Evolutionary conservation across 371 early-diverging fungal species (phyloP), one percentile per base, ranked within the genome.

Genomic region (Zychaea mexicana): DNA sequence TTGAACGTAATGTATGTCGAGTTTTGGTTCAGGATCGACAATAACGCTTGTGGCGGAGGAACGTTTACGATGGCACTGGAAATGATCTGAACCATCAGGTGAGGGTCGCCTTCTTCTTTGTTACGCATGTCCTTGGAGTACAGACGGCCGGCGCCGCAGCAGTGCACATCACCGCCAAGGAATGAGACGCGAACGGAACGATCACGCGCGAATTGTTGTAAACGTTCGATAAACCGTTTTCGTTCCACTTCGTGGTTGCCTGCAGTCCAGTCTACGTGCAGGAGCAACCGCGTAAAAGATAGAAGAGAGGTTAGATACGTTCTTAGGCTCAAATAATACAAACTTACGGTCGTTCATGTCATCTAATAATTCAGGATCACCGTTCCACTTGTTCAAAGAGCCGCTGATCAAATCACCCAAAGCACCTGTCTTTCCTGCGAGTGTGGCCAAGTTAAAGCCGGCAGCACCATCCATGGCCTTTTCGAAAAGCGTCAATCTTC

Each of bases 81-180:
- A 38, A 91, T 78, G 32, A 93, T 82, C 66, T 93, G 92, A 38
- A 84, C 80, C 92, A 93, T 93, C 30, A 89, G 68, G 32, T 84
- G 84, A 22, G 81, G 85, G 68, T 93, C 93, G 17, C 79, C 78
- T 65, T 83, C 85, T 53, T 82, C 77, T 31, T 67, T 75, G 0
- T 77, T 73, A 42, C 80, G 74, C 52, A 84, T 78, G 31, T 77
- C 72, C 52, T 75, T 77, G 7, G 76, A 73, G 21, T 69, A 77
- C 66, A 90, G 80, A 28, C 83, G 76, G 1, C 93, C 92, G 21
- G 88, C 83, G 12, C 90, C 94, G 56, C 88, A 84, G 64, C 92
- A 92, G 68, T 96, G 96, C 3, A 94, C 95, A 70, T 95, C 96
- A 36, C 94, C 96, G 4, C 88, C 87, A 12, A 94, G 70, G 67